Evolutionary conservation across 352 stramenopile species (phyloP), one percentile per base, ranked within the genome.

Genomic region (Phytophthora gonapodyides): DNA sequence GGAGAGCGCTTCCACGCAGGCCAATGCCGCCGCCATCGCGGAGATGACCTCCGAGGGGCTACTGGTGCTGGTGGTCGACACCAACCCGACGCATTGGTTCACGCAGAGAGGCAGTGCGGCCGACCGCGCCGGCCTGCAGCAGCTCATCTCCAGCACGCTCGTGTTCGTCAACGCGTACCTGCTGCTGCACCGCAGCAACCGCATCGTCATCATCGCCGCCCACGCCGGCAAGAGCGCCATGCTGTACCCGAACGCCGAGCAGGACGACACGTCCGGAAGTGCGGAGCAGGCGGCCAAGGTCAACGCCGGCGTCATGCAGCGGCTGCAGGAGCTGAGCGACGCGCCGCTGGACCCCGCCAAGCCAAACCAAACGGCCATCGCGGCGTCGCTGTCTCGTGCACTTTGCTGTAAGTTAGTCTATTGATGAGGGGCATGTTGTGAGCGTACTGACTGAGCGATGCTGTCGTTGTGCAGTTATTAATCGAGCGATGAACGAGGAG

Each of bases 151-250:
- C 9, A 91, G 79, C 62, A 76, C 75, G 41, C 78, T 95, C 44
- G 82, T 95, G 69, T 95, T 92, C 52, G 84, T 93, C 57, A 95
- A 93, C 66, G 85, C 86, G 60, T 95, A 93, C 69, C 68, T 95
- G 63, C 66, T 95, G 51, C 80, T 93, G 38, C 82, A 93, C 51
- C 82, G 86, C 55, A 95, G 79, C 70, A 95, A 95, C 59, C 82
- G 83, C 40, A 89, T 95, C 57, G 80, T 93, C 49, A 81, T 95
- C 48, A 81, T 95, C 60, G 86, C 86, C 0, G 84, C 86, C 36
- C 86, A 94, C 46, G 84, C 82, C 9, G 86, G 83, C 16, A 70
- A 71, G 9, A 87, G 75, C 42, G 78, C 79, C 49, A 91, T 93
- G 75, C 66, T 94, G 30, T 94, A 89, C 58, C 86, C 86, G 11